Conservation (phyloP, 352 stramenopile species). For the Globisporangium abappressorium region DNA sequence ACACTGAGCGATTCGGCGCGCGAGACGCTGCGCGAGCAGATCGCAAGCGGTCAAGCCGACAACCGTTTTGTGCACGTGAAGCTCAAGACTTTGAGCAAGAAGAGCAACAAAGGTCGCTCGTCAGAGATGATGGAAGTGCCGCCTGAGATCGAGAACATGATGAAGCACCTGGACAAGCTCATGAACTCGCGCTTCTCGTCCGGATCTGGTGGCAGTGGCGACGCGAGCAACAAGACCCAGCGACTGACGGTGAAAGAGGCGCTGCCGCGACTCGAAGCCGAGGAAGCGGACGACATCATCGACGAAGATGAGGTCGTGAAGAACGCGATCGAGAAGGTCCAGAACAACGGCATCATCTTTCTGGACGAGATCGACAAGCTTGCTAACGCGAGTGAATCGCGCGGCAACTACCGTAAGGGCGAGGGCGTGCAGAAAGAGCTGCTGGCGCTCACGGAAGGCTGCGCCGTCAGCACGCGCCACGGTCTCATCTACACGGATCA, state of each 20-base stretch:
- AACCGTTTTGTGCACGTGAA: slow-evolving; percentile 49
- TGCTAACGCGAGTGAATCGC: slow-evolving; percentile 85
- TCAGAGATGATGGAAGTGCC: slow-evolving; percentile 80
- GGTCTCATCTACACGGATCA: slow-evolving; percentile 97
- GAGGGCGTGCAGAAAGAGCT: slow-evolving; percentile 99
- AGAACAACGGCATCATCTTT: slow-evolving; percentile 99
- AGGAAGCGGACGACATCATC: slow-evolving; percentile 71
- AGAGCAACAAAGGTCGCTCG: slow-evolving; percentile 21
- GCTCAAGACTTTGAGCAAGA: slow-evolving; percentile 46
- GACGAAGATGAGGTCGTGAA: slow-evolving; percentile 78
- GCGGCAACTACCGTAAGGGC: slow-evolving; percentile 87
- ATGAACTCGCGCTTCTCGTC: slow-evolving; percentile 48
- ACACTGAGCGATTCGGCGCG: slow-evolving; percentile 41
- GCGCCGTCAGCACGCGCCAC: slow-evolving; percentile 92
- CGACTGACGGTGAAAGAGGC: slow-evolving; percentile 75
- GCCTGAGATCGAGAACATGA: slow-evolving; percentile 80
- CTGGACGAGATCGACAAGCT: slow-evolving; percentile 99
- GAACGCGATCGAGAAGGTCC: slow-evolving; percentile 82
- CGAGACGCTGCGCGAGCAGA: slow-evolving; percentile 54
- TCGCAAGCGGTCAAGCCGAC: slow-evolving; percentile 50
- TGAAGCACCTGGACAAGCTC: slow-evolving; percentile 66
- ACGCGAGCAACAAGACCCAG: slow-evolving; percentile 34
- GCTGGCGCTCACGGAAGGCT: slow-evolving; percentile 98
- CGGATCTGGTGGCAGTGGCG: slow-evolving; percentile 10
- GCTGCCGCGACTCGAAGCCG: slow-evolving; percentile 62